Evolutionary conservation across 176 grass and related monocot genomes (phyloP).

Genomic region (Leersia perrieri): DNA sequence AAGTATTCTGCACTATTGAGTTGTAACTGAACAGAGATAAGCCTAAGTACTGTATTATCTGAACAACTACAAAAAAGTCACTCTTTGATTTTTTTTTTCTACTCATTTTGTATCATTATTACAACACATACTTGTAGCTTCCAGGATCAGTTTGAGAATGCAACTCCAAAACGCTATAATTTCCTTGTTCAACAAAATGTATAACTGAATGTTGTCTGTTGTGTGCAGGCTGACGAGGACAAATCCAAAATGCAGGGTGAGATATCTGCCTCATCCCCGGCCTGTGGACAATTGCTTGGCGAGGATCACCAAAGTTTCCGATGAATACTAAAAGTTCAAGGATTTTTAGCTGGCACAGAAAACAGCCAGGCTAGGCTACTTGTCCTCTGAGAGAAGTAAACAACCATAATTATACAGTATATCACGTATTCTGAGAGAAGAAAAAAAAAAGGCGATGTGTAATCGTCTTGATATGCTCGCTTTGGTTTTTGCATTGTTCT

Average conservation of each 20-base stretch:
- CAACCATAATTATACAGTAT: neutral
- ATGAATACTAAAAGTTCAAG: neutral
- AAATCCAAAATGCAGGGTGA: constrained; percentile 45
- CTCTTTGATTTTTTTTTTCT: neutral
- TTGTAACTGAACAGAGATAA: neutral
- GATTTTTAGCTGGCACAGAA: neutral
- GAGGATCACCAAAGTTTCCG: constrained; percentile 48
- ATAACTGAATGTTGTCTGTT: neutral
- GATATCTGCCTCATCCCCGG: constrained; percentile 72
- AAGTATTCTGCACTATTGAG: neutral
- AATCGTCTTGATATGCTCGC: neutral
- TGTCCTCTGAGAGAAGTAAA: neutral
- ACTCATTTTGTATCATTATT: neutral
- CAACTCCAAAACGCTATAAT: neutral
- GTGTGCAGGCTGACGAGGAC: constrained; percentile 51
- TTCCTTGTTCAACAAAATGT: neutral
- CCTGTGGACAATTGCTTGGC: constrained; percentile 79
- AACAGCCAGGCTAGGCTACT: neutral
- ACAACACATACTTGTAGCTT: neutral
- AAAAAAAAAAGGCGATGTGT: neutral
- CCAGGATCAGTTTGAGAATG: neutral
- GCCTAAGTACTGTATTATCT: neutral
- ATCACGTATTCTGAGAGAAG: neutral
- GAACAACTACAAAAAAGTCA: neutral
- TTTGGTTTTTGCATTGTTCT: neutral